Evolutionary conservation across 2,329 filamentous ascomycete species (phyloP), one percentile per base, ranked within the genome.

Genomic region (Colletotrichum simmondsii): DNA sequence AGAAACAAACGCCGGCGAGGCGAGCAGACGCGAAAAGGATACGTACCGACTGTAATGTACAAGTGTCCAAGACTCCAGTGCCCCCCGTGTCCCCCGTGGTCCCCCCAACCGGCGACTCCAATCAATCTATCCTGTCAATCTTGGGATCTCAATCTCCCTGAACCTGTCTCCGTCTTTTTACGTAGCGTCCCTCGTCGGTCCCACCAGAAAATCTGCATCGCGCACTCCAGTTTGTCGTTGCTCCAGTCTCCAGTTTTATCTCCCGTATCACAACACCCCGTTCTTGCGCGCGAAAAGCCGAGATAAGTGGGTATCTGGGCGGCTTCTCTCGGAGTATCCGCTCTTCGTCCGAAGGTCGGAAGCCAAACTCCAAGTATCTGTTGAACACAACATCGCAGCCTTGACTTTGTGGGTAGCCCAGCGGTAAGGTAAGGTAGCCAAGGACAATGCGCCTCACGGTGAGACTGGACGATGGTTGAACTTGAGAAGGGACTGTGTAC

Each of bases 201-300:
- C 70, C 70, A 72, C 70, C 24, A n/a, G 30, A 65, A 72, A 70
- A 72, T 70, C 56, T 70, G 56, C 62, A 57, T 30, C 67, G 59
- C 64, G 57, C 69, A 71, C 65, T 52, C 69, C 24, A 49, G 28
- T 63, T 46, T 49, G 46, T 26, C 28, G 52, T 24, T 26, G 61
- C 46, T 63, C 60, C 46, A 62, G 24, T 69, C 59, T 28, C 65
- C 66, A 72, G 35, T 65, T 59, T 63, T 70, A 35, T 35, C 32
- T 62, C 58, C 66, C 66, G 60, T 72, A 61, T 70, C 54, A 24
- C 42, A 65, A 26, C n/a, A 60, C 66, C 66, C 70, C 70, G 56
- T 72, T 72, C 62, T 70, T 42, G 66, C 61, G 66, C 70, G 70
- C 59, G 66, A 70, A 65, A 70, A 72, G 66, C 70, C 70, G 70